These are phyloP conservation scores for Wickerhamiella azyma DNA, from an alignment of 805 yeast genomes.

Conservation along the genomic window DNA sequence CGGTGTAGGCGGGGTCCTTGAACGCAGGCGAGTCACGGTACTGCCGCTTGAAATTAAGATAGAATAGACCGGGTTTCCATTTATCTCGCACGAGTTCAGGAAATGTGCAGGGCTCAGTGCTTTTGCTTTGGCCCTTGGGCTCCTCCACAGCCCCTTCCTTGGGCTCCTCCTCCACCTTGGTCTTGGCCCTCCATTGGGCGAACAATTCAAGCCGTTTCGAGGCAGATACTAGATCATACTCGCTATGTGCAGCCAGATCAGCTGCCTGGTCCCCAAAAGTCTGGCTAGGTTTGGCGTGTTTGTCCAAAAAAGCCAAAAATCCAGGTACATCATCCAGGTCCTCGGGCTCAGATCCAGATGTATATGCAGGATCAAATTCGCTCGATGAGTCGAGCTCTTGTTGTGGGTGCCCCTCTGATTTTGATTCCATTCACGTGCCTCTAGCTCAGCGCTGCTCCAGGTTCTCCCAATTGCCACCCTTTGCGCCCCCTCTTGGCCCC, in stretches of 20 bases:
- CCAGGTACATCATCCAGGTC: background rate
- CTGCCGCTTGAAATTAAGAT: conserved; percentile 30
- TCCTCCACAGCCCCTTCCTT: too few species aligned
- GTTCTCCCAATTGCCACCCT: background rate
- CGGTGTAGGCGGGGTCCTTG: conserved; percentile 20
- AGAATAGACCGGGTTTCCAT: conserved; percentile 24
- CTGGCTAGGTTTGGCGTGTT: conserved; percentile 11
- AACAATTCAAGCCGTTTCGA: conserved; percentile 29
- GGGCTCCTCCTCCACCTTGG: too few species aligned
- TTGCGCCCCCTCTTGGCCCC: too few species aligned
- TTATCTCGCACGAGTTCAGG: conserved; percentile 22
- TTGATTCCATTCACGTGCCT: too few species aligned
- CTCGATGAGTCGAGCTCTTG: background rate
- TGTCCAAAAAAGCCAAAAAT: background rate
- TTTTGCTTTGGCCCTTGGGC: too few species aligned
- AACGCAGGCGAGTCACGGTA: conserved; percentile 22
- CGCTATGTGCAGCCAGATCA: conserved; percentile 31
- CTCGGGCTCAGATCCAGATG: background rate
- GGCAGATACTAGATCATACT: conserved; percentile 27
- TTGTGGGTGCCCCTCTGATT: too few species aligned
- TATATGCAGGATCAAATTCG: background rate
- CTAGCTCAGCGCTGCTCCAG: too few species aligned
- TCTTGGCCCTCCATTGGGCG: conserved; percentile 31
- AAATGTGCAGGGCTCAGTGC: conserved; percentile 16
- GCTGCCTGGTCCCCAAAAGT: conserved; percentile 36